Evolutionary conservation across 139 green algal species (phyloP).

Genomic region (Tetradesmus obliquus): DNA sequence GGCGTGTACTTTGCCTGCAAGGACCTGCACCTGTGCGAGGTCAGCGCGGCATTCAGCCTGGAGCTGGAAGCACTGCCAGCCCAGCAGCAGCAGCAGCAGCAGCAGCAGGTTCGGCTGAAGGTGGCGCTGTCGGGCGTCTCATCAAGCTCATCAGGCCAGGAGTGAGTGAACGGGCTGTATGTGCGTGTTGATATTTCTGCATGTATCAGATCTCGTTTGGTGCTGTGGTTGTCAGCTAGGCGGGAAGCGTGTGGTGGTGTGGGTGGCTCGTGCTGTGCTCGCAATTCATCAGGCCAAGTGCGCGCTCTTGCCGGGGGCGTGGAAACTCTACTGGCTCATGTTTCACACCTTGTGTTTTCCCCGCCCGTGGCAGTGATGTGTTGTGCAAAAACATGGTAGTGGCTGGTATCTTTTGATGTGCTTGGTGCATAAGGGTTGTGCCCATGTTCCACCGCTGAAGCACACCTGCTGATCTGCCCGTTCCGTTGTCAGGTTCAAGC

Average conservation of each 20-base stretch:
- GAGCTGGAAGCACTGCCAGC: neutral
- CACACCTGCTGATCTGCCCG: neutral
- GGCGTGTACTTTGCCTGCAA: conserved; percentile 80
- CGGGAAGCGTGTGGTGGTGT: neutral
- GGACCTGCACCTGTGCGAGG: conserved; percentile 78
- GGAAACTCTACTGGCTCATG: neutral
- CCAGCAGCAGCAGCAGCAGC: conserved; percentile 8
- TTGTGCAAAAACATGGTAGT: no score
- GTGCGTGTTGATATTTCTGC: neutral
- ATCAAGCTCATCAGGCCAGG: neutral
- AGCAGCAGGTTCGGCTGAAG: conserved; percentile 6
- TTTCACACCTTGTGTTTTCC: neutral
- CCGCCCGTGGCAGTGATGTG: no score
- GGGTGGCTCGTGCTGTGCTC: neutral
- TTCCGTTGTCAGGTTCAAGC: conserved; percentile 6
- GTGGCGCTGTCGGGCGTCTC: conserved; percentile 20
- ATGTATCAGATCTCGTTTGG: neutral
- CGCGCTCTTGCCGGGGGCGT: no score
- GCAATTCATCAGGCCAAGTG: neutral
- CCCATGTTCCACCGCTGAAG: neutral
- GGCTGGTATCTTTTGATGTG: neutral
- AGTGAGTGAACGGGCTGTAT: neutral
- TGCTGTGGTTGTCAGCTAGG: neutral
- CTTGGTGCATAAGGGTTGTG: neutral
- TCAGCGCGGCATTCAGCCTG: conserved; percentile 52